A percentile compares a stretch with the other conserved stretches of the same genome.
Evolutionary conservation across 768 basidiomycete genomes (phyloP).

Genomic region (Leccinum rimulosum): DNA sequence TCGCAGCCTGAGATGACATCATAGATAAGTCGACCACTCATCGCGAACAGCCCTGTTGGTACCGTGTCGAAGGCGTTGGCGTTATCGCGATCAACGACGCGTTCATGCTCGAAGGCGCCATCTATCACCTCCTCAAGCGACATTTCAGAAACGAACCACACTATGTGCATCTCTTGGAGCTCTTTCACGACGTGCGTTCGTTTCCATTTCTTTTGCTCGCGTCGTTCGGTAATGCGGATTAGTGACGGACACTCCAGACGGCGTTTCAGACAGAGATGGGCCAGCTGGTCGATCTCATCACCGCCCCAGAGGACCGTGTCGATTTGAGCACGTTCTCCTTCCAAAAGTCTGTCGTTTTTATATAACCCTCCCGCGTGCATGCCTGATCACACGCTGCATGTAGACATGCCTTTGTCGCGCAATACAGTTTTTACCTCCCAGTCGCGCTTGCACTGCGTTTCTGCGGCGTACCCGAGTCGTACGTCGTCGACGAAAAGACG

Average conservation of each 20-base stretch:
- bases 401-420: conserved; percentile 1
- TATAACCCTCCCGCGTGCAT: neutral
- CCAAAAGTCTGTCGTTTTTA: neutral
- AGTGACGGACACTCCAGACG: neutral
- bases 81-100: conserved; percentile 94
- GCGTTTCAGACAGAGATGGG: conserved; percentile 3
- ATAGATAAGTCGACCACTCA: conserved; percentile 96
- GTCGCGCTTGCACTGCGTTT: conserved; percentile 2
- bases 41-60: conserved; percentile 95
- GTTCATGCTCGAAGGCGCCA: conserved; percentile 93
- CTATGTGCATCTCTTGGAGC: conserved; percentile 87
- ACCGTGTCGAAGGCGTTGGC: conserved; percentile 56
- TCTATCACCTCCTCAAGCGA: conserved; percentile 85
- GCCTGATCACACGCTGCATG: neutral
- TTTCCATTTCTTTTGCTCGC: neutral
- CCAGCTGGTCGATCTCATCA: conserved; percentile 1
- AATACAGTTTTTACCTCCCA: conserved; percentile 40
- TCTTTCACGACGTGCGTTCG: conserved; percentile 76
- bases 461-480: conserved; percentile 17
- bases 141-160: conserved; percentile 79
- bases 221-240: neutral
- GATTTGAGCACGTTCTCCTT: conserved; percentile 5
- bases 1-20: conserved; percentile 86
- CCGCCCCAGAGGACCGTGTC: neutral
- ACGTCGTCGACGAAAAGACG: conserved; percentile 38